These are phyloP conservation scores for Mucor mucedo DNA, from an alignment of 371 early-diverging fungal genomes.

Conservation along the genomic window DNA sequence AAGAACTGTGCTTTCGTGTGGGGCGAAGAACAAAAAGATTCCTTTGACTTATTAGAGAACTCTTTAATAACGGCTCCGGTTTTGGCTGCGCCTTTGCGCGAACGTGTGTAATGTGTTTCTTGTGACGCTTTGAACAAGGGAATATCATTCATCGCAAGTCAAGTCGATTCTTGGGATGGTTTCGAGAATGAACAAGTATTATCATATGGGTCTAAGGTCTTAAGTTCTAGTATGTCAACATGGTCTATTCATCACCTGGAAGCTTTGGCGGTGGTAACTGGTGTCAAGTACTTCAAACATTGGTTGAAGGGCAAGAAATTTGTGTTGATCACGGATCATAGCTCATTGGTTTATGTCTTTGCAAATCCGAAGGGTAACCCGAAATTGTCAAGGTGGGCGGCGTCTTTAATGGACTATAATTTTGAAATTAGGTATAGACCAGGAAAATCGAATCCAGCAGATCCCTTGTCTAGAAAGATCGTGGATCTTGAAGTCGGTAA, in stretches of 20 bases:
- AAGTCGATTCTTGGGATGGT: conserved; percentile 40
- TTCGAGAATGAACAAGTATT: conserved; percentile 27
- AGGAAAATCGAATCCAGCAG: too few species aligned
- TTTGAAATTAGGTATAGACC: too few species aligned
- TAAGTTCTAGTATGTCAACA: too few species aligned
- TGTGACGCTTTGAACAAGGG: conserved; percentile 32
- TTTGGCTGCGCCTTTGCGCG: conserved; percentile 4
- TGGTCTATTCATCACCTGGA: background rate
- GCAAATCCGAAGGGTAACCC: background rate
- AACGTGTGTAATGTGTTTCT: conserved; percentile 14
- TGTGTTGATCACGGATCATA: conserved; percentile 39
- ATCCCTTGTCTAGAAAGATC: too few species aligned
- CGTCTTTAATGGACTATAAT: too few species aligned
- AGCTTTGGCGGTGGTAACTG: conserved; percentile 37
- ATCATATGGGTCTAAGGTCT: conserved; percentile 23
- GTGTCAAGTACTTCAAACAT: conserved; percentile 33
- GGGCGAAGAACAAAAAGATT: conserved; percentile 21
- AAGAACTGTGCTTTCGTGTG: conserved; percentile 22
- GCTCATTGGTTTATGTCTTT: background rate
- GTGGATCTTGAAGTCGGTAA: too few species aligned
- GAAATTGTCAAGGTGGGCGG: too few species aligned
- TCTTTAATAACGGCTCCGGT: conserved; percentile 27
- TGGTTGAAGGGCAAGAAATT: conserved; percentile 36
- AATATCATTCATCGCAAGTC: conserved; percentile 25
- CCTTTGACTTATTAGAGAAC: conserved; percentile 29